Conservation (phyloP, 2,329 filamentous ascomycete species). For the Alternaria sp. region DNA sequence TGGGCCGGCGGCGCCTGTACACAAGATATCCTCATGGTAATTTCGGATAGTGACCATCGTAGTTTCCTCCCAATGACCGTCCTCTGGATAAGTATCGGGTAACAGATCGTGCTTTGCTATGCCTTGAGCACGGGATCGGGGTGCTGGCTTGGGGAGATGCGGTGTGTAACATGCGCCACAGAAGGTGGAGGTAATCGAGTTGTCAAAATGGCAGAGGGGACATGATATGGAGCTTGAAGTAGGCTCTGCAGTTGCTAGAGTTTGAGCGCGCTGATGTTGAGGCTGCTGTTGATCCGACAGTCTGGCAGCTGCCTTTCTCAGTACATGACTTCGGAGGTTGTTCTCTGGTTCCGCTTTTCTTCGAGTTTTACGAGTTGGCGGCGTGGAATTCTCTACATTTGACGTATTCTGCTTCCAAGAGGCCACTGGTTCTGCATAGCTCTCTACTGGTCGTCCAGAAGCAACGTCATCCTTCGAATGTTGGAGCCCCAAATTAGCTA, state of each 20-base stretch:
- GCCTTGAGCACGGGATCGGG: neutral
- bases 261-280: neutral
- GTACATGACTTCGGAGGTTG: neutral
- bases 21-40: neutral
- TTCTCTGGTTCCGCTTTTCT: neutral
- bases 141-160: neutral
- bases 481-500: neutral
- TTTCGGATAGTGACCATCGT: neutral
- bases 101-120: neutral
- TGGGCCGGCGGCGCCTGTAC: neutral
- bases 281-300: neutral
- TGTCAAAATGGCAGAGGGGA: neutral
- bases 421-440: neutral
- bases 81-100: neutral
- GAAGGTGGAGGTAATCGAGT: neutral
- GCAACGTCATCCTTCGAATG: neutral
- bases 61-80: neutral
- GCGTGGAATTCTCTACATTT: too few species aligned
- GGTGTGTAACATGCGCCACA: neutral
- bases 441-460: neutral
- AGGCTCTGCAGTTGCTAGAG: neutral
- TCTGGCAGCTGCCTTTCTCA: neutral
- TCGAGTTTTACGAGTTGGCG: too few species aligned
- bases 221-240: fast-evolving
- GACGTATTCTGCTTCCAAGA: neutral